Conservation (phyloP, 768 basidiomycete species). For the Kwoniella europaea region DNA sequence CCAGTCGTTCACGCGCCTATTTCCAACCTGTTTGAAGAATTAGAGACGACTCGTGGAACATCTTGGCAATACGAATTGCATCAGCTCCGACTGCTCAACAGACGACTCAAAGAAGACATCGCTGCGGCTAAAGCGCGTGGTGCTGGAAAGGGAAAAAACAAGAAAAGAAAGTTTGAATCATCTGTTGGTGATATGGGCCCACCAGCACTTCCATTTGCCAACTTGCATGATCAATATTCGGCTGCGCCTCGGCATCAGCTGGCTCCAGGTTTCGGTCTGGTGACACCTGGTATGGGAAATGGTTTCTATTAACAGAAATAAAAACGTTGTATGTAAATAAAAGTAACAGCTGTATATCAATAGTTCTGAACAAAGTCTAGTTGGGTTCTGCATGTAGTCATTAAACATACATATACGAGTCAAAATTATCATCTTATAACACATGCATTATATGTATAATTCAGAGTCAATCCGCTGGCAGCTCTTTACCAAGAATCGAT, state of each 20-base stretch:
- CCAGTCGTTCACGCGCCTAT: slow-evolving; percentile 42
- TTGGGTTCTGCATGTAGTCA: slow-evolving; percentile 11
- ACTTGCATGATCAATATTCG: slow-evolving; percentile 30
- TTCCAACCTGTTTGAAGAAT: slow-evolving; percentile 73
- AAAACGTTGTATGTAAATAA: slow-evolving; percentile 14
- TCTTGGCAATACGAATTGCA: slow-evolving; percentile 95
- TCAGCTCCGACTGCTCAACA: slow-evolving; percentile 75
- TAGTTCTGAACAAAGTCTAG: background rate
- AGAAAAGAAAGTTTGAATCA: slow-evolving; percentile 33
- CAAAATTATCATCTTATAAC: no score
- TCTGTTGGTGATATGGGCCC: slow-evolving; percentile 34
- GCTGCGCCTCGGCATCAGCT: slow-evolving; percentile 55
- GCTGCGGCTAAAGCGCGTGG: slow-evolving; percentile 32
- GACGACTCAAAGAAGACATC: slow-evolving; percentile 69
- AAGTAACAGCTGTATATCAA: background rate
- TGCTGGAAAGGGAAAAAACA: slow-evolving; percentile 34
- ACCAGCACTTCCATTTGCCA: slow-evolving; percentile 25
- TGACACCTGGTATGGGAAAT: slow-evolving; percentile 33
- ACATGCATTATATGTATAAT: slow-evolving; percentile 2
- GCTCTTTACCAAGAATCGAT: slow-evolving; percentile 36
- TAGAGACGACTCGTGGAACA: slow-evolving; percentile 69
- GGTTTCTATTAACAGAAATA: slow-evolving; percentile 1
- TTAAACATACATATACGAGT: background rate
- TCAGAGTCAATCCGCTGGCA: background rate
- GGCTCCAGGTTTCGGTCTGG: slow-evolving; percentile 55